Conservation (phyloP, 2,329 filamentous ascomycete genomes). For the Sarocladium kiliense region DNA sequence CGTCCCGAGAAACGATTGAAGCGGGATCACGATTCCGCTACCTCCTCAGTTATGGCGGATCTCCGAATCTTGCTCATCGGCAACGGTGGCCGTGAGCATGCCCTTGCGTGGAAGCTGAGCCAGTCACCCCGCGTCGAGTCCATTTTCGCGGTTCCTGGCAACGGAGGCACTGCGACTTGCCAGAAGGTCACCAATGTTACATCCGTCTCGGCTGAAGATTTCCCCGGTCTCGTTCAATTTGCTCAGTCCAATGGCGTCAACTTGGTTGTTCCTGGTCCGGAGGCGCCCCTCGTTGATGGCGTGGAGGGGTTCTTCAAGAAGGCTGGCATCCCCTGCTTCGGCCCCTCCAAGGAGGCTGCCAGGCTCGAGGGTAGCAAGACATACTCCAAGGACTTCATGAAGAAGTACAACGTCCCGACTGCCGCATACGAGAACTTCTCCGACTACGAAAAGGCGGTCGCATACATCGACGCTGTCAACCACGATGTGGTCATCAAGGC, state of each 20-base stretch:
- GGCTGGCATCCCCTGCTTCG: conserved; percentile 75
- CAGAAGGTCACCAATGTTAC: conserved; percentile 69
- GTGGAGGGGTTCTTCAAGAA: conserved; percentile 76
- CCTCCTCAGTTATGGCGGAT: conserved; percentile 20
- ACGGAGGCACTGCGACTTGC: conserved; percentile 75
- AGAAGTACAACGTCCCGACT: conserved; percentile 81
- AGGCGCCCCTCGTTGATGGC: conserved; percentile 88
- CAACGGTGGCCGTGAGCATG: conserved; percentile 91
- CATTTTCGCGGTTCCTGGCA: conserved; percentile 70
- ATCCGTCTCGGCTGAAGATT: conserved; percentile 68
- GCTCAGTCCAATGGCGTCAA: conserved; percentile 70
- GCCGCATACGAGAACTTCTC: conserved; percentile 87
- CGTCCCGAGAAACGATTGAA: conserved; percentile 4
- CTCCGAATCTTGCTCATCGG: conserved; percentile 81
- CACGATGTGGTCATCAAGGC: conserved; percentile 92
- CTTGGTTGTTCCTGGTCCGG: conserved; percentile 84
- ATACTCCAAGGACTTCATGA: conserved; percentile 98
- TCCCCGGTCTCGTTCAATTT: conserved; percentile 68
- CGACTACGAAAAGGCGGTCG: conserved; percentile 64
- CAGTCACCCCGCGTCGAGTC: conserved; percentile 74
- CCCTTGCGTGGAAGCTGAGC: conserved; percentile 87
- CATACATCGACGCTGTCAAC: conserved; percentile 66
- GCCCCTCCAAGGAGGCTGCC: conserved; percentile 78
- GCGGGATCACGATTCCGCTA: background rate
- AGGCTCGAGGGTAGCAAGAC: conserved; percentile 95